Evolutionary conservation across 768 basidiomycete species (phyloP).

Genomic region (Lepiota subincarnata): DNA sequence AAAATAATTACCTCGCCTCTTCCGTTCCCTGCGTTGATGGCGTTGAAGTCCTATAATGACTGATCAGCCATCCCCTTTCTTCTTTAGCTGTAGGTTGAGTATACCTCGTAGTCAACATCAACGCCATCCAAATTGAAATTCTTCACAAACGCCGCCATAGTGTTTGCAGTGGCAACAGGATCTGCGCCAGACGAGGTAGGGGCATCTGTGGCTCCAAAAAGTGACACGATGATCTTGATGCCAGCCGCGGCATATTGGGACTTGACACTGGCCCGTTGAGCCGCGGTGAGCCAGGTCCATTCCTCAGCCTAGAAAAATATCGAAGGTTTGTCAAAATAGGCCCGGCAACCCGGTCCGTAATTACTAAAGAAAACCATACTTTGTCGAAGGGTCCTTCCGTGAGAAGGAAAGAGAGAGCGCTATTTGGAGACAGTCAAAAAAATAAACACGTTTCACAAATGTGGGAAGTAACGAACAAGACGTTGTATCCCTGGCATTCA

Average conservation of each 20-base stretch:
- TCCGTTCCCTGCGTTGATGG: slow-evolving; percentile 48
- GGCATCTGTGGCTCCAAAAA: slow-evolving; percentile 53
- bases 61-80: not conserved
- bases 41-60: slow-evolving; percentile 52
- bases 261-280: slow-evolving; percentile 45
- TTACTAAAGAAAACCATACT: slow-evolving; percentile 17
- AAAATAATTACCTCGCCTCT: slow-evolving; percentile 41
- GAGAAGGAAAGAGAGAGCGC: slow-evolving; percentile 51
- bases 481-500: slow-evolving; percentile 47
- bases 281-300: slow-evolving; percentile 45
- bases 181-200: slow-evolving; percentile 58
- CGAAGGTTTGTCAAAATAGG: not conserved
- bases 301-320: slow-evolving; percentile 35
- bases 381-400: slow-evolving; percentile 55
- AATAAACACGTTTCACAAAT: not conserved
- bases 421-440: slow-evolving; percentile 19
- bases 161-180: slow-evolving; percentile 56
- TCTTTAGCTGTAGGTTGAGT: not conserved
- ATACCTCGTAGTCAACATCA: slow-evolving; percentile 61
- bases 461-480: slow-evolving; percentile 39
- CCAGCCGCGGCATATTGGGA: slow-evolving; percentile 53
- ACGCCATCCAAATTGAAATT: slow-evolving; percentile 61
- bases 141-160: slow-evolving; percentile 62
- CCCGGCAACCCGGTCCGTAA: not conserved
- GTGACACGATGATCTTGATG: slow-evolving; percentile 56